Evolutionary conservation across 352 stramenopile genomes (phyloP).

Genomic region (Nothophytophthora sp.): DNA sequence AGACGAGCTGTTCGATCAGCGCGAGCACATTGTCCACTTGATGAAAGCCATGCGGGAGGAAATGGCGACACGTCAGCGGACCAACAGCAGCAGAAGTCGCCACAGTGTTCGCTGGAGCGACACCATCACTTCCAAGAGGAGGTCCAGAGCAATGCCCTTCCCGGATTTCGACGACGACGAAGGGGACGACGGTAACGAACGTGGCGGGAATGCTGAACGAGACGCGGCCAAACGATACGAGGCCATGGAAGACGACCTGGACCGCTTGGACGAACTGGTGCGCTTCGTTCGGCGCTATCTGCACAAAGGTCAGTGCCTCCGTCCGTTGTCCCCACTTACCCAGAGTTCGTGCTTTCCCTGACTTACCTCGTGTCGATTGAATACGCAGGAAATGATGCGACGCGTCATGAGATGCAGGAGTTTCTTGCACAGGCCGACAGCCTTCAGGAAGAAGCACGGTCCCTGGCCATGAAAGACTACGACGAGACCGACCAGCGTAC

Average conservation of each 20-base stretch:
- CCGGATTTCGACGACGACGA: conserved; percentile 11
- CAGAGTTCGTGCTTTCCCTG: too few species aligned
- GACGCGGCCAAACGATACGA: conserved; percentile 35
- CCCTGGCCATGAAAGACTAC: conserved; percentile 61
- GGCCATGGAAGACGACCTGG: conserved; percentile 54
- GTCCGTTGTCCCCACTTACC: too few species aligned
- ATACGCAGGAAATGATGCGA: conserved; percentile 34
- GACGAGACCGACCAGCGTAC: neutral
- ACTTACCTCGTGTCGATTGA: neutral
- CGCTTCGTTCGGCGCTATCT: conserved; percentile 38
- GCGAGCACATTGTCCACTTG: conserved; percentile 35
- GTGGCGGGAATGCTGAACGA: neutral
- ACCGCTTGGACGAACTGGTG: conserved; percentile 54
- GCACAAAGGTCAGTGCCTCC: conserved; percentile 46
- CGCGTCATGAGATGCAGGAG: conserved; percentile 41
- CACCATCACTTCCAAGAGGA: conserved; percentile 1
- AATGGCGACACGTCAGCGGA: conserved; percentile 22
- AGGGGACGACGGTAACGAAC: conserved; percentile 10
- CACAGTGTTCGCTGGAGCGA: conserved; percentile 1
- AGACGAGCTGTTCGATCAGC: conserved; percentile 52
- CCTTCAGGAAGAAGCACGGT: conserved; percentile 42
- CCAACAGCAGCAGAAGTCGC: conserved; percentile 4
- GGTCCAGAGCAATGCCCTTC: conserved; percentile 4
- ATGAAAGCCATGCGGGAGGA: conserved; percentile 29
- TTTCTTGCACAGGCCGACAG: conserved; percentile 36